Evolutionary conservation across 345 rosid genomes (phyloP).

Genomic region (Melaleuca quinquenervia): DNA sequence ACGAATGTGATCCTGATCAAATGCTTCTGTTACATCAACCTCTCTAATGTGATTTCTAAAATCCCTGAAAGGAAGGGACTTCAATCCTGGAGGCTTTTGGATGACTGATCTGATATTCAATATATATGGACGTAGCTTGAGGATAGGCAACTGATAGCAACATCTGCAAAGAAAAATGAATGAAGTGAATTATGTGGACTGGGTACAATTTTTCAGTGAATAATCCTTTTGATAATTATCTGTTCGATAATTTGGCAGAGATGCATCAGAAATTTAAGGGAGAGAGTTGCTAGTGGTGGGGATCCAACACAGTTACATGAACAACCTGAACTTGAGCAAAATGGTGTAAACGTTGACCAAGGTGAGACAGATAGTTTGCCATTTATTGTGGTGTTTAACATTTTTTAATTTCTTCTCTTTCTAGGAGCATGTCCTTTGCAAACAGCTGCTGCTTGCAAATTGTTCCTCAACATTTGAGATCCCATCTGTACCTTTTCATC

Average conservation of each 20-base stretch:
- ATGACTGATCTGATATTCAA: background rate
- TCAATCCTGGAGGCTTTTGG: background rate
- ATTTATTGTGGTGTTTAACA: background rate
- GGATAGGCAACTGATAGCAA: background rate
- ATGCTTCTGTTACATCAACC: background rate
- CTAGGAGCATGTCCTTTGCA: background rate
- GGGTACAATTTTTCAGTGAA: background rate
- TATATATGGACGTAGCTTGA: background rate
- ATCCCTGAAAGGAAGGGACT: background rate
- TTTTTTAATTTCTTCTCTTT: background rate
- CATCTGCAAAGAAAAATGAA: background rate
- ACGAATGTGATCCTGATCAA: background rate
- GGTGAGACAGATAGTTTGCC: constrained; percentile 18
- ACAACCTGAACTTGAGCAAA: constrained; percentile 18
- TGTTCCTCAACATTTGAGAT: background rate
- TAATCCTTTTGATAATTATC: background rate
- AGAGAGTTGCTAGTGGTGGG: constrained; percentile 75
- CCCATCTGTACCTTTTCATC: background rate
- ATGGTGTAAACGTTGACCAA: constrained; percentile 25
- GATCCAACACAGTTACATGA: constrained; percentile 70
- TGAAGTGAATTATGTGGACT: background rate
- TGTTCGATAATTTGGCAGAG: constrained; percentile 18
- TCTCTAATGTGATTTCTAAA: background rate
- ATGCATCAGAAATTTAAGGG: constrained; percentile 66
- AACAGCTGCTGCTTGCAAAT: background rate